Evolutionary conservation across 495 filamentous ascomycete genomes (phyloP).

Genomic region (Penicillium arizonense): DNA sequence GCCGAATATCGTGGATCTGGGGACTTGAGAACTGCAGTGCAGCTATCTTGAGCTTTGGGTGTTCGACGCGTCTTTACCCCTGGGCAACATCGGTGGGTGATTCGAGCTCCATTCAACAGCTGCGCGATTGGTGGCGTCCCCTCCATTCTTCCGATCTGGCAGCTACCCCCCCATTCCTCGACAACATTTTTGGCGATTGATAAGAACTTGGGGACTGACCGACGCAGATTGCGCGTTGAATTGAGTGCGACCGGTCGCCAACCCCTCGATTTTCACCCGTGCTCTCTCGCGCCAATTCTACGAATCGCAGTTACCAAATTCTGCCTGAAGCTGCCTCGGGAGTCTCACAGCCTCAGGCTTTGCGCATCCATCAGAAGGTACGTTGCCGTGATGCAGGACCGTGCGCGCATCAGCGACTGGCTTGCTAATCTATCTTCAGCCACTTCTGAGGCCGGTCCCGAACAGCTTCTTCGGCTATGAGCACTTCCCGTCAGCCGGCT

Average conservation of each 20-base stretch:
- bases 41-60: conserved; percentile 36
- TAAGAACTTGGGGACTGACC: conserved; percentile 20
- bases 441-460: conserved; percentile 26
- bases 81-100: conserved; percentile 28
- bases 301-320: conserved; percentile 8
- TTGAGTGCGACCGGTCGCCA: conserved; percentile 32
- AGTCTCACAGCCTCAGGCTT: conserved; percentile 12
- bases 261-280: conserved; percentile 15
- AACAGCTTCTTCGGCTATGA: conserved; percentile 47
- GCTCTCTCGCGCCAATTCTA: conserved; percentile 21
- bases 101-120: conserved; percentile 4
- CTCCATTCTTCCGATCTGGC: conserved; percentile 54
- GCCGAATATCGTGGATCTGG: conserved; percentile 14
- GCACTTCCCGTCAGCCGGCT: conserved; percentile 35
- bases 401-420: not conserved
- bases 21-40: conserved; percentile 23
- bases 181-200: conserved; percentile 23
- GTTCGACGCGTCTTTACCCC: conserved; percentile 43
- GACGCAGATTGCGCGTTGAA: conserved; percentile 18
- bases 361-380: conserved; percentile 21
- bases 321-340: conserved; percentile 9
- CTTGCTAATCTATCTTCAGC: conserved; percentile 31
- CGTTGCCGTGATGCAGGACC: conserved; percentile 14
- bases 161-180: conserved; percentile 11
- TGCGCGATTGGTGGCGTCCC: conserved; percentile 17